phyloP scores from a whole-genome alignment of 495 filamentous ascomycete genomes.

The Glutinoglossum americanum region DNA sequence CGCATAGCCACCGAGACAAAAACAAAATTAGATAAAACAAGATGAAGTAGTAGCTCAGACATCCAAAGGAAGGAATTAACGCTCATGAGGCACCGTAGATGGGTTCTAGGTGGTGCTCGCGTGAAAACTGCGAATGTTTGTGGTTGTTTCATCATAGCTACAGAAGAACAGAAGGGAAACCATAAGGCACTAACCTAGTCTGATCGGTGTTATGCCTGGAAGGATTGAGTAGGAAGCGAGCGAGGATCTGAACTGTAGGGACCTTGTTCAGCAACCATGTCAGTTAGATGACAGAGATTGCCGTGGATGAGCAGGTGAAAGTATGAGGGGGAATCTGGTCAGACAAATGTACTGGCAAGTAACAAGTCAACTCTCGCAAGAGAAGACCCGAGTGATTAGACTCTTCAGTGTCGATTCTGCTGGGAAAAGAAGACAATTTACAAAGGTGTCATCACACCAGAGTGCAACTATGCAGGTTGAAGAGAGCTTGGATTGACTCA shows the following conservation, averaged over 20 bases:
- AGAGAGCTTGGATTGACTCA: not conserved
- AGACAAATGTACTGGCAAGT: not conserved
- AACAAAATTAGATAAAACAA: too few relatives aligned
- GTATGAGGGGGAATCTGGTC: not conserved
- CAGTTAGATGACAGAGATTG: not conserved
- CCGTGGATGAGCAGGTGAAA: not conserved
- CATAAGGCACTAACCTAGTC: not conserved
- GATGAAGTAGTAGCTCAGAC: not conserved
- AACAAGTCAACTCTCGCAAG: not conserved
- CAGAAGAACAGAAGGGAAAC: not conserved
- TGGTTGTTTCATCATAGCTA: not conserved
- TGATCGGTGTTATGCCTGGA: not conserved
- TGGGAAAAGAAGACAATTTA: slow-evolving; percentile 77
- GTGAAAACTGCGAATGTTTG: not conserved
- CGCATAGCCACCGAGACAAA: too few relatives aligned
- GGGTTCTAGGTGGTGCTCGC: not conserved
- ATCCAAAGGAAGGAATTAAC: not conserved
- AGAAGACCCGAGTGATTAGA: slow-evolving; percentile 28
- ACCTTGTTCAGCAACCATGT: not conserved
- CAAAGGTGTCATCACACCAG: slow-evolving; percentile 63
- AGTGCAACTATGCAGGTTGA: slow-evolving; percentile 1
- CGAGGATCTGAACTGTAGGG: not conserved
- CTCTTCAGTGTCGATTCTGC: slow-evolving; percentile 91
- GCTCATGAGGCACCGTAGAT: not conserved
- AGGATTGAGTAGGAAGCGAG: too few relatives aligned